Percentiles rank a stretch among this genome's conserved stretches.
These are phyloP conservation scores for Akanthomyces lecanii DNA, from an alignment of 2,329 filamentous ascomycete genomes.

Conservation along the genomic window DNA sequence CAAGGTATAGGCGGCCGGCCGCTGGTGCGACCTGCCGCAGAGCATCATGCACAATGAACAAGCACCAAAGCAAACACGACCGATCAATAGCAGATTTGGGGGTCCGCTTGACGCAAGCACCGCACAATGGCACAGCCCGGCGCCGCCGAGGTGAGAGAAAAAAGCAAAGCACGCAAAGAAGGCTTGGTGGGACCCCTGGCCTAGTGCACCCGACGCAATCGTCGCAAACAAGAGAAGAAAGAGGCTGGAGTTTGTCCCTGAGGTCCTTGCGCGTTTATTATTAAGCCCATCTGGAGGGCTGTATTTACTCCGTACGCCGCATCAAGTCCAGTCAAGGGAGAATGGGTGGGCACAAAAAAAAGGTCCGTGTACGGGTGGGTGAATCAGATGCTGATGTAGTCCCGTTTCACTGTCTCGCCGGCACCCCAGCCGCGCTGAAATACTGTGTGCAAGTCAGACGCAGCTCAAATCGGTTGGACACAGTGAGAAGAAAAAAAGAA, in stretches of 20 bases:
- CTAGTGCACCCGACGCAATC: too few species aligned
- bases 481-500: too few species aligned
- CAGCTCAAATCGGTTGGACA: too few species aligned
- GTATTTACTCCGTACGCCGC: too few species aligned
- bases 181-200: not conserved
- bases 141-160: not conserved
- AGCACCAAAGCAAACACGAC: not conserved
- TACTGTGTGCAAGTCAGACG: too few species aligned
- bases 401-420: too few species aligned
- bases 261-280: not conserved
- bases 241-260: not conserved
- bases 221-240: not conserved
- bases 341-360: not conserved
- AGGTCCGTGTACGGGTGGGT: not conserved
- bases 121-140: not conserved
- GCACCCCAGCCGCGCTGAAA: too few species aligned
- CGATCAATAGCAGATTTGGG: not conserved
- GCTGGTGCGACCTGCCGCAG: not conserved
- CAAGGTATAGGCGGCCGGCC: not conserved
- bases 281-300: too few species aligned
- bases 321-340: not conserved
- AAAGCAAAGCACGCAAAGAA: slow-evolving; percentile 1
- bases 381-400: not conserved
- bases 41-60: not conserved
- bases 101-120: not conserved